phyloP scores from a whole-genome alignment of 1,284 basidiomycete species.

The Cutaneotrichosporon sp. region DNA sequence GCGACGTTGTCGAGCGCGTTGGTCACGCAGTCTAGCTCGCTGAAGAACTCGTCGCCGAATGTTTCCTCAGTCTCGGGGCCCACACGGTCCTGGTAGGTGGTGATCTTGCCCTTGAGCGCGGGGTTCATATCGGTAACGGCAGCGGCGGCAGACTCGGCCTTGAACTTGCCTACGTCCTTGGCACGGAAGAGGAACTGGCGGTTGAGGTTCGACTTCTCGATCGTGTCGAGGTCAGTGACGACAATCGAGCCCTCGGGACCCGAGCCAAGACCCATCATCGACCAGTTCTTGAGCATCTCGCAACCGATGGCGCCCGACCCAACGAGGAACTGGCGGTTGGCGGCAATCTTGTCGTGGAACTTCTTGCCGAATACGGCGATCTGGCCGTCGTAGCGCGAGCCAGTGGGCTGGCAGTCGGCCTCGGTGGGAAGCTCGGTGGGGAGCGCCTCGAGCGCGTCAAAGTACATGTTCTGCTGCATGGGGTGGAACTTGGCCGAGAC shows the following conservation, averaged over 20 bases:
- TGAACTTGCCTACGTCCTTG: constrained; percentile 97
- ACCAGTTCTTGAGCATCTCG: constrained; percentile 99
- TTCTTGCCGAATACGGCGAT: constrained; percentile 90
- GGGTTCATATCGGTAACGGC: constrained; percentile 98
- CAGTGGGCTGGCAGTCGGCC: constrained; percentile 77
- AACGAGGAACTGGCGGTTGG: constrained; percentile 93
- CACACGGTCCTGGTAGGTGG: constrained; percentile 89
- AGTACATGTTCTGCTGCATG: constrained; percentile 92
- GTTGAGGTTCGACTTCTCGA: constrained; percentile 99
- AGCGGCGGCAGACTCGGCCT: constrained; percentile 88
- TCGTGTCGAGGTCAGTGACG: constrained; percentile 97
- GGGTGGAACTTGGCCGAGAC: constrained; percentile 98
- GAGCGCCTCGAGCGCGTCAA: constrained; percentile 95
- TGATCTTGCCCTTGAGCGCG: constrained; percentile 82
- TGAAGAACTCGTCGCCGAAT: constrained; percentile 89
- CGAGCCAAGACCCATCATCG: constrained; percentile 94
- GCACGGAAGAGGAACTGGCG: constrained; percentile 97
- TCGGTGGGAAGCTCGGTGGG: constrained; percentile 74
- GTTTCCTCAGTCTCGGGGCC: constrained; percentile 89
- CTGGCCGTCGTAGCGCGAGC: constrained; percentile 89
- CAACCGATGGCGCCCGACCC: constrained; percentile 98
- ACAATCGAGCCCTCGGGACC: constrained; percentile 80
- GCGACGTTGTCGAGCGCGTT: constrained; percentile 98
- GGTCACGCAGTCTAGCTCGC: constrained; percentile 87
- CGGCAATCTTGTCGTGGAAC: constrained; percentile 91